Evolutionary conservation across 2,329 filamentous ascomycete species (phyloP).

Genomic region (Calonectria fujianensis): DNA sequence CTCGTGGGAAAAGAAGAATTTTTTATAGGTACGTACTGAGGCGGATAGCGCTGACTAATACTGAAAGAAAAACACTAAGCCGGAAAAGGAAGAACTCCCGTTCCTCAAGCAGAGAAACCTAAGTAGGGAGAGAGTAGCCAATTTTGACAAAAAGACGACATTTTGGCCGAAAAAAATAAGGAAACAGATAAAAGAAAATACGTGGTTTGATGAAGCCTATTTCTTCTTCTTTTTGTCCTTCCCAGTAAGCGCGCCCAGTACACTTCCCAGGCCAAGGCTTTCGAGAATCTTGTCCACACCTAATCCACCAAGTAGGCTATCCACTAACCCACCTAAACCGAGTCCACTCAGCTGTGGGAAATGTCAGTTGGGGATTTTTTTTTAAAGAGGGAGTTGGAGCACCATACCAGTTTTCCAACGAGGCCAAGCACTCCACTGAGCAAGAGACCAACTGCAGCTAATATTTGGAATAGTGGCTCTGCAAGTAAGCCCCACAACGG

Average conservation of each 20-base stretch:
- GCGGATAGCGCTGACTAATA: background rate
- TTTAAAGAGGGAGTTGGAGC: background rate
- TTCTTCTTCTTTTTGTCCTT: conserved; percentile 61
- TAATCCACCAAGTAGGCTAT: conserved; percentile 84
- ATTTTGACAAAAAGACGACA: background rate
- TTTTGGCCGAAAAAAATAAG: background rate
- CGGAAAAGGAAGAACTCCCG: background rate
- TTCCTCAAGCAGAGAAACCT: background rate
- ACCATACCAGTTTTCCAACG: conserved; percentile 81
- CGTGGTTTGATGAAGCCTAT: conserved; percentile 11
- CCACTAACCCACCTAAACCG: conserved; percentile 87
- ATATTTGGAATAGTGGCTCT: conserved; percentile 93
- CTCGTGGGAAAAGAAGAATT: too few species aligned
- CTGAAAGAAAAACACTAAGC: background rate
- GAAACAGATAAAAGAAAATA: background rate
- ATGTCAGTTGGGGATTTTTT: conserved; percentile 48
- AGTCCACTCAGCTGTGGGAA: conserved; percentile 78
- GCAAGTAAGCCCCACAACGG: conserved; percentile 89
- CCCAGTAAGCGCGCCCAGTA: conserved; percentile 66
- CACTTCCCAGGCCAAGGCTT: conserved; percentile 78
- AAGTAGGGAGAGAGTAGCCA: background rate
- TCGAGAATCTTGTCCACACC: conserved; percentile 85
- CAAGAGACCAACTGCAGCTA: conserved; percentile 89
- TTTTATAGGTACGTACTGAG: background rate
- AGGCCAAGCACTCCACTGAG: conserved; percentile 89